These are phyloP conservation scores for Aspergillus aculeatus DNA, from an alignment of 2,329 filamentous ascomycete species.

Conservation along the genomic window DNA sequence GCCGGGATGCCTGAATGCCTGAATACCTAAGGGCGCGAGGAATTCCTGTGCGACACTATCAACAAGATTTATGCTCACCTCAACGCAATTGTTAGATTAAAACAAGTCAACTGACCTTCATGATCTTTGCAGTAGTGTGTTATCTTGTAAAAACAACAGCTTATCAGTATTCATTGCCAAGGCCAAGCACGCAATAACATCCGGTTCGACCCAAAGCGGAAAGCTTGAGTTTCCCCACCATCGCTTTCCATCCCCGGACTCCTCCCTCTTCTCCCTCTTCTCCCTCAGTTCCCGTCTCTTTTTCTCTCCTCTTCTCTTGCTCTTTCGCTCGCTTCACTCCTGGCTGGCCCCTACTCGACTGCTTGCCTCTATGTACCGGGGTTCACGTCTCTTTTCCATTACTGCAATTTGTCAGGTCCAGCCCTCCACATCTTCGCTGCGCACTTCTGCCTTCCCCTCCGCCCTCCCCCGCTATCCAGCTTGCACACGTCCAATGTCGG, in stretches of 20 bases:
- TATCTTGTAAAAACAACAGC: no score
- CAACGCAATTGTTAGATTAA: not conserved
- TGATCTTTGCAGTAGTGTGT: not conserved
- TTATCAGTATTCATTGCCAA: not conserved
- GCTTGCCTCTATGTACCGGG: conserved; percentile 10
- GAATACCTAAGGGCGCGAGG: not conserved
- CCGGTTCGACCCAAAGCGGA: conserved; percentile 1
- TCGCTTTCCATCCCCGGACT: not conserved
- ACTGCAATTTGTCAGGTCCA: not conserved
- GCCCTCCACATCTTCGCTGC: conserved; percentile 1
- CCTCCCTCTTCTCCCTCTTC: not conserved
- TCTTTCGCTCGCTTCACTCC: conserved; percentile 1
- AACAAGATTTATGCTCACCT: not conserved
- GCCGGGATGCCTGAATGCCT: not conserved
- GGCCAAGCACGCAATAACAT: conserved; percentile 8
- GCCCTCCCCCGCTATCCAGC: conserved; percentile 20
- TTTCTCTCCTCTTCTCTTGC: conserved; percentile 4
- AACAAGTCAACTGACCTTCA: not conserved
- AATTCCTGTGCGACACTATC: not conserved
- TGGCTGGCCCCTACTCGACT: not conserved
- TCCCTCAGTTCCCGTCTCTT: not conserved
- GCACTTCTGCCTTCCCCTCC: conserved; percentile 3
- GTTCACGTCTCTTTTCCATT: conserved; percentile 5
- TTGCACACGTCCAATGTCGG: conserved; percentile 39
- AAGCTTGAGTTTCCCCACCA: not conserved